Conservation (phyloP, 805 yeast species). For the Starmerella bombi region DNA sequence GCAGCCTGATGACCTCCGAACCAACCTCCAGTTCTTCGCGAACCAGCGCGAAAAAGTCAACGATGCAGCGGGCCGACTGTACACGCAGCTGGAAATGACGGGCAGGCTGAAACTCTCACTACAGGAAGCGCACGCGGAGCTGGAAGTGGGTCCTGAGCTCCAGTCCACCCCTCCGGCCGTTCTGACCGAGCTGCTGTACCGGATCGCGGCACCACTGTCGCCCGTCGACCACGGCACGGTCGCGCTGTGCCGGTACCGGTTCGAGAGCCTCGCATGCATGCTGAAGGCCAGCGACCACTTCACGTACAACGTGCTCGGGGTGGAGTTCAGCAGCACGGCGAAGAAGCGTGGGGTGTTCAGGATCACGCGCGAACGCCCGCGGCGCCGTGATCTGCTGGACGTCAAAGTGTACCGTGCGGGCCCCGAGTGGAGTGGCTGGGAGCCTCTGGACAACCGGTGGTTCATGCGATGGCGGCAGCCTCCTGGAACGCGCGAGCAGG, state of each 20-base stretch:
- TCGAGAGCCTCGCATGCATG: slow-evolving; percentile 1
- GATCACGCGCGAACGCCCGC: slow-evolving; percentile 11
- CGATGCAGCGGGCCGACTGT: background rate
- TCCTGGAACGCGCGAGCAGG: background rate
- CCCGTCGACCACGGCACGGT: slow-evolving; percentile 10
- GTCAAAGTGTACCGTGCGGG: slow-evolving; percentile 7
- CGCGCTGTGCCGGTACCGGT: slow-evolving; percentile 8
- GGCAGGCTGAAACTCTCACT: background rate
- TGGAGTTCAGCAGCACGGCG: too few species aligned
- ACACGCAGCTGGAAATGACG: slow-evolving; percentile 1
- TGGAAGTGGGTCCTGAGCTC: slow-evolving; percentile 4
- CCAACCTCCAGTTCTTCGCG: slow-evolving; percentile 1
- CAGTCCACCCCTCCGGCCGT: slow-evolving; percentile 7
- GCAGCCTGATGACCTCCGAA: background rate
- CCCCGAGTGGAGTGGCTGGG: slow-evolving; percentile 17
- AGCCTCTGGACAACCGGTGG: slow-evolving; percentile 18
- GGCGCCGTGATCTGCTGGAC: background rate
- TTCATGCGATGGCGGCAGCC: slow-evolving; percentile 17
- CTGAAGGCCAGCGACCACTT: background rate
- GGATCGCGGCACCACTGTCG: slow-evolving; percentile 14
- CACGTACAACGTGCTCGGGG: too few species aligned
- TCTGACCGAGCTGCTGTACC: slow-evolving; percentile 9
- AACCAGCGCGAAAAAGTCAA: slow-evolving; percentile 5
- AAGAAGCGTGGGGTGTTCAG: too few species aligned
- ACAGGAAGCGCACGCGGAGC: background rate